phyloP scores from a whole-genome alignment of 176 grass and related monocot species.

The Elymus sibiricus region DNA sequence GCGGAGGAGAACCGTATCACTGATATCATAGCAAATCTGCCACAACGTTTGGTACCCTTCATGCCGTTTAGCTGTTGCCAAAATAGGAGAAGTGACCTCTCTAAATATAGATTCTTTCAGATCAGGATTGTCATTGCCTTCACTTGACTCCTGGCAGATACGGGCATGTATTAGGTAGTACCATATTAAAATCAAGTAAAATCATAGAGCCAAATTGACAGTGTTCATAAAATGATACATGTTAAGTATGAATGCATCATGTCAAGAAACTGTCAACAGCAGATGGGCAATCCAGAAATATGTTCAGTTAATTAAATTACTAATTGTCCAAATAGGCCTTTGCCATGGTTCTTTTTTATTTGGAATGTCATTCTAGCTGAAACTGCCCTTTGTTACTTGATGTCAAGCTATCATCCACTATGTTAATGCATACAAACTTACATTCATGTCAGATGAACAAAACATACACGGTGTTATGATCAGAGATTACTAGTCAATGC shows the following conservation, averaged over 20 bases:
- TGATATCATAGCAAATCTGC: constrained; percentile 96
- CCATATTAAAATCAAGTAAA: background rate
- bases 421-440: background rate
- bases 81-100: constrained; percentile 77
- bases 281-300: constrained; percentile 1
- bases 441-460: constrained; percentile 16
- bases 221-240: constrained; percentile 2
- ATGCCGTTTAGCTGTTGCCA: constrained; percentile 82
- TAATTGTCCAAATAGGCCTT: background rate
- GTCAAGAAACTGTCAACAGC: constrained; percentile 13
- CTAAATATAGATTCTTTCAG: constrained; percentile 88
- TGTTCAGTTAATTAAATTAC: constrained; percentile 9
- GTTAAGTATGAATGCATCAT: constrained; percentile 10
- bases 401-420: constrained; percentile 1
- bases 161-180: constrained; percentile 24
- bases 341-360: background rate
- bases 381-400: background rate
- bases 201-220: constrained; percentile 10
- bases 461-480: constrained; percentile 16
- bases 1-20: constrained; percentile 79
- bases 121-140: constrained; percentile 49
- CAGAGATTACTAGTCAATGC: background rate
- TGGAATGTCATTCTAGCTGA: background rate
- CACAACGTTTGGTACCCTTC: constrained; percentile 94
- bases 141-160: constrained; percentile 61